phyloP scores from a whole-genome alignment of 192 early-diverging fungal species.

The Mortierella alpina region DNA sequence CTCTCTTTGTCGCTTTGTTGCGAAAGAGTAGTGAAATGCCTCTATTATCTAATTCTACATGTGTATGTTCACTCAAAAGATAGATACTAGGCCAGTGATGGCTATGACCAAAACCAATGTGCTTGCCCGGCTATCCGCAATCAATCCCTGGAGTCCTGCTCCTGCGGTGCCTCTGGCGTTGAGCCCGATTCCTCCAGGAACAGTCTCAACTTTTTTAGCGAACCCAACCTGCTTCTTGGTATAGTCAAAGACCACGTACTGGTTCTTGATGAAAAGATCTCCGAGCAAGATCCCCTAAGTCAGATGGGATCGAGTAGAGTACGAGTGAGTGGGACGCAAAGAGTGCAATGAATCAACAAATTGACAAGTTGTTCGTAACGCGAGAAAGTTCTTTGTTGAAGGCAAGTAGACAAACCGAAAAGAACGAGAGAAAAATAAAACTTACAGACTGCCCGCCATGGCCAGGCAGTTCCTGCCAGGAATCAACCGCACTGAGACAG shows the following conservation, averaged over 20 bases:
- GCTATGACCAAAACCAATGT: background rate
- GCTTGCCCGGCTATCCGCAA: background rate
- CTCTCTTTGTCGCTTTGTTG: background rate
- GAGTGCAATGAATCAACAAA: background rate
- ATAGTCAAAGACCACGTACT: conserved; percentile 50
- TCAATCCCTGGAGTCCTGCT: background rate
- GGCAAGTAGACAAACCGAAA: conserved; percentile 46
- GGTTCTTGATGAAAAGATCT: conserved; percentile 52
- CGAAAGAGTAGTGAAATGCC: background rate
- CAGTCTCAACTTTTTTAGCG: conserved; percentile 27
- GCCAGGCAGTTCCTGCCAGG: conserved; percentile 38
- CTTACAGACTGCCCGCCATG: conserved; percentile 51
- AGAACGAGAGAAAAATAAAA: conserved; percentile 3
- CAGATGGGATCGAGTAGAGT: background rate
- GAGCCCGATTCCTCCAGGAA: conserved; percentile 31
- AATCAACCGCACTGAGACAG: conserved; percentile 44
- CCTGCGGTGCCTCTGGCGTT: conserved; percentile 22
- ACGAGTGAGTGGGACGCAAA: background rate
- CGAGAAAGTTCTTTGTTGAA: background rate
- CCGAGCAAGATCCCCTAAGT: conserved; percentile 48
- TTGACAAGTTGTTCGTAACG: background rate
- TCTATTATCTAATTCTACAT: background rate
- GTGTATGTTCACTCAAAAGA: background rate
- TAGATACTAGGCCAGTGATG: conserved; percentile 47
- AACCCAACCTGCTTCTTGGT: conserved; percentile 30